phyloP scores from a whole-genome alignment of 495 filamentous ascomycete genomes.

The Penicillium robsamsonii region DNA sequence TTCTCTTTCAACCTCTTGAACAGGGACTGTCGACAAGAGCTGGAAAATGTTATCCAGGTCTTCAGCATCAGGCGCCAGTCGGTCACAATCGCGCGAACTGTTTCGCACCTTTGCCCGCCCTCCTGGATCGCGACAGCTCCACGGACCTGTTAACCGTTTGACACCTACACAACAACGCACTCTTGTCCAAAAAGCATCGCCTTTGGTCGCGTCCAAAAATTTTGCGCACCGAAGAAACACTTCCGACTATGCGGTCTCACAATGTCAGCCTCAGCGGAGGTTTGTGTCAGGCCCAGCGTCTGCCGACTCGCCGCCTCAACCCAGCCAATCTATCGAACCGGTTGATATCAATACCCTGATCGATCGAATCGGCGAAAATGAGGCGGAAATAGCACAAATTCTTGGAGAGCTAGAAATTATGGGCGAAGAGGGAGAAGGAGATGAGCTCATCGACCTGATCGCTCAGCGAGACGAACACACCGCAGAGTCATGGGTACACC shows the following conservation, averaged over 20 bases:
- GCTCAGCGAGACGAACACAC: conserved; percentile 36
- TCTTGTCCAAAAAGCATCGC: conserved; percentile 13
- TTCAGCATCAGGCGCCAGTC: conserved; percentile 31
- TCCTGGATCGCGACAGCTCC: conserved; percentile 30
- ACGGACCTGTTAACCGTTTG: conserved; percentile 26
- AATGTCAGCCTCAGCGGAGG: conserved; percentile 18
- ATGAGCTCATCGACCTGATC: conserved; percentile 26
- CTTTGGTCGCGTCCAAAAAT: conserved; percentile 1
- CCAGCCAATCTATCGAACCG: conserved; percentile 17
- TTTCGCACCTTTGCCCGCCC: conserved; percentile 24
- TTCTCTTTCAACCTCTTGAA: conserved; percentile 12
- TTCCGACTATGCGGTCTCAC: not conserved
- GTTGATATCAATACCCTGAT: conserved; percentile 38
- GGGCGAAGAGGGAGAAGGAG: conserved; percentile 24
- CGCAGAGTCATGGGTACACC: conserved; percentile 63
- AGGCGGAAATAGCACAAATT: conserved; percentile 33
- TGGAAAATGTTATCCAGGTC: conserved; percentile 38
- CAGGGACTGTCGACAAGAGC: conserved; percentile 5
- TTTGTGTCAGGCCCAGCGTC: conserved; percentile 28
- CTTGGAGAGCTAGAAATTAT: conserved; percentile 37
- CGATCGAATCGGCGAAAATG: conserved; percentile 39
- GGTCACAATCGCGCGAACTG: conserved; percentile 29
- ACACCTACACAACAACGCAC: conserved; percentile 18
- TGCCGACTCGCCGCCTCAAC: conserved; percentile 16
- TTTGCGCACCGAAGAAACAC: not conserved